Conservation (phyloP, 2,329 filamentous ascomycete genomes). For the Ascochyta clinopodiicola region DNA sequence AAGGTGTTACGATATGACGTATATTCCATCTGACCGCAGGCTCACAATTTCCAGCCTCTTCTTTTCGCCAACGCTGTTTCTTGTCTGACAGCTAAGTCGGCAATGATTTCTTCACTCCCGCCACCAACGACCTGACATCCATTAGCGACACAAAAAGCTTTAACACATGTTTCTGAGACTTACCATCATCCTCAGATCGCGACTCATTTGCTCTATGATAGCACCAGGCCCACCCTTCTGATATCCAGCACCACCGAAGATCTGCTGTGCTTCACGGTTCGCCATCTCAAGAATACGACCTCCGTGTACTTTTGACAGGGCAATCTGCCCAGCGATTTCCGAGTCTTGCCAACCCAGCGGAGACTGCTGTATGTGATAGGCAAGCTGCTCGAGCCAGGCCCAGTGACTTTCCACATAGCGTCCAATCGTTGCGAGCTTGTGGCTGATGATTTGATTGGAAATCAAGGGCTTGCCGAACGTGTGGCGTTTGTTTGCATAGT, state of each 20-base stretch:
- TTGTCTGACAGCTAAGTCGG: constrained; percentile 60
- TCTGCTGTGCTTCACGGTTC: constrained; percentile 61
- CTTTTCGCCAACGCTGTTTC: constrained; percentile 51
- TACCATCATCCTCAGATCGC: constrained; percentile 62
- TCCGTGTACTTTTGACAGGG: constrained; percentile 57
- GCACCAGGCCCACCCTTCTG: constrained; percentile 57
- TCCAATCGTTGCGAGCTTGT: constrained; percentile 66
- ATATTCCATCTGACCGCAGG: neutral
- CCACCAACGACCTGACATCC: constrained; percentile 52
- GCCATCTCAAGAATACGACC: constrained; percentile 59
- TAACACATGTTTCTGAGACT: constrained; percentile 25
- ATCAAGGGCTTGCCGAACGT: constrained; percentile 67
- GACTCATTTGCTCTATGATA: constrained; percentile 61
- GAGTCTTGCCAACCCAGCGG: constrained; percentile 50
- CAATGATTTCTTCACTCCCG: constrained; percentile 63
- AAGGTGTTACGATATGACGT: neutral
- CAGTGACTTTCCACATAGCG: constrained; percentile 67
- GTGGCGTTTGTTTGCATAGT: constrained; percentile 59
- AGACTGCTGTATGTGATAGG: constrained; percentile 59
- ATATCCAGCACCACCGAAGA: constrained; percentile 62
- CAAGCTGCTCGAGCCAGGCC: constrained; percentile 68
- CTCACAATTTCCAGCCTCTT: constrained; percentile 54
- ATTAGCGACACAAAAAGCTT: constrained; percentile 5
- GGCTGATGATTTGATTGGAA: constrained; percentile 64
- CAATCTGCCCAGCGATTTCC: constrained; percentile 49